Evolutionary conservation across 129 eudicot genomes (phyloP).

Genomic region (Dittrichia graveolens): DNA sequence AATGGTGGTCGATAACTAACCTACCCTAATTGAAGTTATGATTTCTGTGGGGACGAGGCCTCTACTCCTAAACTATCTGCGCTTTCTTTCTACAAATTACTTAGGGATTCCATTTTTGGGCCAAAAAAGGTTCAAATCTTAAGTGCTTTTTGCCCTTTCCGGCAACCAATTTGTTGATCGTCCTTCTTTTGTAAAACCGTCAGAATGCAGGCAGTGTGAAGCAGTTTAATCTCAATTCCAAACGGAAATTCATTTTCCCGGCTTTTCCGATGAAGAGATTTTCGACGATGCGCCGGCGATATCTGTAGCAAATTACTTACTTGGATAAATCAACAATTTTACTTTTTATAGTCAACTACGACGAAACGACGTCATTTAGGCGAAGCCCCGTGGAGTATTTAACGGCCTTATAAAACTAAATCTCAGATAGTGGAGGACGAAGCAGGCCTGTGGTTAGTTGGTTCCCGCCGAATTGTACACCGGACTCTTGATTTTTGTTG

Average conservation of each 20-base stretch:
- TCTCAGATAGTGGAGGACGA: not conserved
- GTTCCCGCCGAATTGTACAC: slow-evolving; percentile 13
- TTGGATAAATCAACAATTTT: not conserved
- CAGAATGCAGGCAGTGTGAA: not conserved
- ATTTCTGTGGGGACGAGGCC: too few relatives aligned
- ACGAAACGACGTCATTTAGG: slow-evolving; percentile 4
- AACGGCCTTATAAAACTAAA: slow-evolving; percentile 28
- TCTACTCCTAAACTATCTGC: too few relatives aligned
- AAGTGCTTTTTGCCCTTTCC: too few relatives aligned
- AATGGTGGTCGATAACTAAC: too few relatives aligned
- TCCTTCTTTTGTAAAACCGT: not conserved
- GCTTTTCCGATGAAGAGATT: too few relatives aligned
- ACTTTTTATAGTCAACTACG: not conserved
- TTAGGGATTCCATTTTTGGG: too few relatives aligned
- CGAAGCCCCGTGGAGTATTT: slow-evolving; percentile 25
- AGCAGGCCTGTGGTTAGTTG: slow-evolving; percentile 4
- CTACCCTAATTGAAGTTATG: too few relatives aligned
- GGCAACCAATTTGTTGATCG: too few relatives aligned
- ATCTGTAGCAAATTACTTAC: not conserved
- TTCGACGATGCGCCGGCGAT: not conserved
- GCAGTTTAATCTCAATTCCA: too few relatives aligned
- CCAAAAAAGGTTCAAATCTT: too few relatives aligned
- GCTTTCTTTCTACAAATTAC: not conserved
- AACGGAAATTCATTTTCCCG: too few relatives aligned
- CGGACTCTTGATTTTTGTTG: slow-evolving; percentile 7